Base-by-base conservation (phyloP, 768 basidiomycete species). In the Mycena epipterygia region DNA sequence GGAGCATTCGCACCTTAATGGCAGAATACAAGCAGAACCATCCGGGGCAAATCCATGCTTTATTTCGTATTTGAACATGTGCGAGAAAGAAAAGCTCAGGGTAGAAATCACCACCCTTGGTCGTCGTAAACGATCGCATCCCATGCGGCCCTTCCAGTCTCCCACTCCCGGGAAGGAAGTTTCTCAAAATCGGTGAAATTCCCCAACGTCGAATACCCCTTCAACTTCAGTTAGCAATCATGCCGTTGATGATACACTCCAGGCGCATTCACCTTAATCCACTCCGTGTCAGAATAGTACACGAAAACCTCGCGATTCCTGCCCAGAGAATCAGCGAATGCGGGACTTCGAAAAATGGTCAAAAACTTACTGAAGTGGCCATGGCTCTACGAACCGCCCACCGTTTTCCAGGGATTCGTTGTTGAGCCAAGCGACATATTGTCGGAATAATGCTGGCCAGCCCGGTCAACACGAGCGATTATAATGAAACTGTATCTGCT, bases 391-490 rank as follows among this genome's bases (percentile, higher is more conserved):
- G 16, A 79, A 70, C 12, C 77, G 70, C 25, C 78, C 78, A 0
- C 78, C 78, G 62, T 79, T 69, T 30, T 73, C 46, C 0, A 78
- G 67, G 29, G 74, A 74, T 29, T 78, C 78, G 57, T 75, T 75
- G 52, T 79, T 79, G 32, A 79, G 67, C 78, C 78, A 79, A 1
- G 75, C 76, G 33, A 77, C 72, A 33, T 73, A 76, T 51, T 76
- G 74, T 9, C 77, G 72, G 41, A 71, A 64, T 8, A 74, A 42
- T 25, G 72, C 77, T 78, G 17, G 2, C 8, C 13, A 33, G 42
- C 39, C 32, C 52, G 25, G 32, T 70, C 30, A 59, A 17, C 23
- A 32, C 9, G 29, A 8, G 19, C 5, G 8, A 11, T 16, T n/a
- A n/a, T n/a, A n/a, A n/a, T n/a, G n/a, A n/a, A n/a, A n/a, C n/a